phyloP scores from a whole-genome alignment of 2,329 filamentous ascomycete genomes.

The Gaeumannomyces sp. region DNA sequence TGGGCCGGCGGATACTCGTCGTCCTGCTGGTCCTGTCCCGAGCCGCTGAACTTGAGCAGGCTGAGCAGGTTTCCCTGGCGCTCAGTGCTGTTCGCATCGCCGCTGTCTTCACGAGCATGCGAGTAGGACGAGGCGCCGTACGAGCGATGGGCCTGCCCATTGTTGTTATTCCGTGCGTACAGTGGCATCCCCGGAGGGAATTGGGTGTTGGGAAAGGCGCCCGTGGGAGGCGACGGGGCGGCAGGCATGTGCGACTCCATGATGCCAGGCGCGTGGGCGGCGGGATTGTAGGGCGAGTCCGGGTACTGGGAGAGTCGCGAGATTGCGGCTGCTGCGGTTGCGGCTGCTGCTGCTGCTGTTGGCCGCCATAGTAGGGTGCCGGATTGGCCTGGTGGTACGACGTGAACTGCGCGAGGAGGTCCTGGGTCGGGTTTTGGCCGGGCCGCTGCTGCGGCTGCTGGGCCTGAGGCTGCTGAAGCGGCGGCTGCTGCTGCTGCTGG shows the following conservation, averaged over 20 bases:
- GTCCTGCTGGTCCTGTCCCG: conserved; percentile 18
- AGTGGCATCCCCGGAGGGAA: conserved; percentile 29
- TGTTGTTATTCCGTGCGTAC: conserved; percentile 3
- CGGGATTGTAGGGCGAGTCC: conserved; percentile 16
- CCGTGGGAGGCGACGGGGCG: conserved; percentile 39
- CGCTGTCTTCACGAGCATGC: neutral
- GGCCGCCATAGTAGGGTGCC: conserved; percentile 23
- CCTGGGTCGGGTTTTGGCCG: conserved; percentile 17
- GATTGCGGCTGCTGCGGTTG: conserved; percentile 2
- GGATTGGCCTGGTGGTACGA: conserved; percentile 23
- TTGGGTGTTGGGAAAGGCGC: conserved; percentile 32
- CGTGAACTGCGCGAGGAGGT: conserved; percentile 26
- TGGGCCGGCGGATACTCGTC: neutral
- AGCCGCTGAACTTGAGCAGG: conserved; percentile 54
- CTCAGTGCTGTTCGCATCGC: conserved; percentile 1
- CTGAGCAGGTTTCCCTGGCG: conserved; percentile 40
- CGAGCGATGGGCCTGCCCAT: neutral
- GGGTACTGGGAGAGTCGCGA: conserved; percentile 12
- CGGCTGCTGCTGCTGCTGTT: conserved; percentile 1
- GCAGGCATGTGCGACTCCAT: conserved; percentile 29
- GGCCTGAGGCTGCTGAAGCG: neutral
- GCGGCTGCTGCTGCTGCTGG: neutral
- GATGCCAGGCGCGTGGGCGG: conserved; percentile 17
- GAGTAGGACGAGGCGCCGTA: conserved; percentile 1
- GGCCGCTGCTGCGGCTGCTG: neutral